Conservation (phyloP, 2,329 filamentous ascomycete species). For the Chaetothyriales sp. region DNA sequence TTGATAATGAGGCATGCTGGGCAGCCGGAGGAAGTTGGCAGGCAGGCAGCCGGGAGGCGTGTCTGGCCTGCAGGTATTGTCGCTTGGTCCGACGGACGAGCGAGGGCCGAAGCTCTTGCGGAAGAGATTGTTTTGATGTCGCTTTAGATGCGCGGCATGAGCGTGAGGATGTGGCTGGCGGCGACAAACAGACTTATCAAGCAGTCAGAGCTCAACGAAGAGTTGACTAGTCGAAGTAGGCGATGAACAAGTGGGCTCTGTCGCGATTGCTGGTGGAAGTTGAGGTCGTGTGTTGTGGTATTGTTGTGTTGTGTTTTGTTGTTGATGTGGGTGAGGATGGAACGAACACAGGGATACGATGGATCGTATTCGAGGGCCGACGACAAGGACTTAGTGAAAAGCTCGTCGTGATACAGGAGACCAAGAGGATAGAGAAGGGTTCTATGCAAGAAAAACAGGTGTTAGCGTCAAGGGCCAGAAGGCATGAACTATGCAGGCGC, state of each 20-base stretch:
- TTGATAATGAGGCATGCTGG: conserved; percentile 16
- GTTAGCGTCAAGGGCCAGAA: not conserved
- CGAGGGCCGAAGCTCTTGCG: not conserved
- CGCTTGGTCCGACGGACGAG: not conserved
- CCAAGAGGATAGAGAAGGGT: not conserved
- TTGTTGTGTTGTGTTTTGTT: not conserved
- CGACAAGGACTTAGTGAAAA: conserved; percentile 39
- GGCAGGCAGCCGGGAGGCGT: conserved; percentile 6
- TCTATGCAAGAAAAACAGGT: not conserved
- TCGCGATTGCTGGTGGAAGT: not conserved
- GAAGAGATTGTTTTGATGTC: not conserved
- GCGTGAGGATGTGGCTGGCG: not conserved
- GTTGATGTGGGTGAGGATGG: not conserved
- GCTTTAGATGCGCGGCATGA: not conserved
- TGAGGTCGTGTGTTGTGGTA: too few relatives aligned
- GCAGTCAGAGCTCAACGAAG: not conserved
- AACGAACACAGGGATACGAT: too few relatives aligned
- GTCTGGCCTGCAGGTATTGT: not conserved
- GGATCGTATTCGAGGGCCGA: conserved; percentile 1
- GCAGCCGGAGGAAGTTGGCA: conserved; percentile 1
- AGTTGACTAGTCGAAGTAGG: not conserved
- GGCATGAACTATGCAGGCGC: not conserved
- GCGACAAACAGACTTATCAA: not conserved
- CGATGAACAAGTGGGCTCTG: not conserved
- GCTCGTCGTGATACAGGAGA: conserved; percentile 23